Evolutionary conservation across 2,329 filamentous ascomycete species (phyloP), one percentile per base, ranked within the genome.

Genomic region (Thelonectria rubi): DNA sequence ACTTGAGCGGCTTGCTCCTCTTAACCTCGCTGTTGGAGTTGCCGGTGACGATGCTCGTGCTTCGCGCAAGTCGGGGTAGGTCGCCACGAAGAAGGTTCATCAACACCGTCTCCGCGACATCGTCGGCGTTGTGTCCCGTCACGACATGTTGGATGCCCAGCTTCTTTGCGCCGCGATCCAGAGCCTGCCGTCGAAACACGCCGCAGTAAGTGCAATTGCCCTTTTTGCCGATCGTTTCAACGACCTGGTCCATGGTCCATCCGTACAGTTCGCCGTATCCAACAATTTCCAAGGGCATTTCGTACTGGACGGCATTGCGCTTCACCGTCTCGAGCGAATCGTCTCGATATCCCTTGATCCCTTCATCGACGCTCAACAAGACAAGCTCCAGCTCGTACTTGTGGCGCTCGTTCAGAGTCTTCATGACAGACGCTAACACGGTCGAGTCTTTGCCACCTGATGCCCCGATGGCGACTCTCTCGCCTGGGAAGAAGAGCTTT

Each of bases 231-330:
- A 99, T 91, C 49, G 94, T 92, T 72, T 94, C 91, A 4, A 99
- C 96, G 10, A 99, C 95, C 74, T 98, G 93, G 73, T 99, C 95
- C 95, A 99, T 99, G 1, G 94, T 97, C 95, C 95, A 99, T 9
- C 94, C 95, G 75, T 99, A 99, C 10, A 99, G 82, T 72, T 97
- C 91, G 55, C 90, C 90, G 72, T 99, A 99, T 51, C 94, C 93
- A 51, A 99, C 88, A 58, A 99, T 97, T 70, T 93, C 92, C 50
- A 99, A 81, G 0, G 91, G 88, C 90, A 99, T 96, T 1, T 90
- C 88, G 78, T 98, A 97, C 77, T 98, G 93, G 12, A 86, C 77
- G 0, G 94, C 92, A 77, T 99, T 98, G 62, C 94, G 85, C 83
- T 97, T 97, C 47, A 99, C 95, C 0, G 95, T 98, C 78, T 98